Evolutionary conservation across 768 basidiomycete genomes (phyloP), one percentile per base, ranked within the genome.

Genomic region (Rhodotorula babjevae): DNA sequence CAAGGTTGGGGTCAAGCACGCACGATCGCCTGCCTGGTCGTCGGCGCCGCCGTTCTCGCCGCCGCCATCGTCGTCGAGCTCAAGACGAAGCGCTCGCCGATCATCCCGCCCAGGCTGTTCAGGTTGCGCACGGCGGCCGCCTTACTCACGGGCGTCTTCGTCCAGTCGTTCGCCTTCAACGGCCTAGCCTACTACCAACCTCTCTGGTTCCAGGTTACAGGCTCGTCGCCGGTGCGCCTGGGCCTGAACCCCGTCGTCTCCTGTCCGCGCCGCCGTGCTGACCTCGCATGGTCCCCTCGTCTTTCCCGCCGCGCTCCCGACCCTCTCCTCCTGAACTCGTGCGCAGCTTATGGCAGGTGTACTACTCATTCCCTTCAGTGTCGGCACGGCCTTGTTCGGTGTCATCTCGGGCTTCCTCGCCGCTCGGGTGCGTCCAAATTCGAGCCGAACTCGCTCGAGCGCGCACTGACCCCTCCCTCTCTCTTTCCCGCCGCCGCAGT

Each of bases 81-180:
- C 15, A 66, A 44, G 31, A 83, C 82, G 3, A 83, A 81, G 65
- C 76, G 80, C 6, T 77, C 79, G 25, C 78, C 82, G 0, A 79
- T 83, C 59, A 78, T 83, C 18, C 82, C 83, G 11, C 79, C 80
- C 10, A 75, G 82, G 7, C 60, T 82, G 40, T 78, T 84, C 71
- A 21, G 53, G 29, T 76, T 70, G 9, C 49, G 77, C 2, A 80
- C 76, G 4, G 67, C 76, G 0, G 76, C 70, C 25, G 59, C 56
- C 8, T 44, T 77, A 47, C 55, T 80, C 25, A 29, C 71, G 59
- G 71, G 68, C 56, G 67, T 67, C 19, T 75, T 77, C 42, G 36
- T 69, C 0, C 79, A 80, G 47, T 47, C 62, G 1, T 63, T 77
- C 36, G 68, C 56, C 2, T 79, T 80, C 70, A 74, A 77, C 53